phyloP scores from a whole-genome alignment of 768 basidiomycete genomes.

The Crepidotus variabilis region DNA sequence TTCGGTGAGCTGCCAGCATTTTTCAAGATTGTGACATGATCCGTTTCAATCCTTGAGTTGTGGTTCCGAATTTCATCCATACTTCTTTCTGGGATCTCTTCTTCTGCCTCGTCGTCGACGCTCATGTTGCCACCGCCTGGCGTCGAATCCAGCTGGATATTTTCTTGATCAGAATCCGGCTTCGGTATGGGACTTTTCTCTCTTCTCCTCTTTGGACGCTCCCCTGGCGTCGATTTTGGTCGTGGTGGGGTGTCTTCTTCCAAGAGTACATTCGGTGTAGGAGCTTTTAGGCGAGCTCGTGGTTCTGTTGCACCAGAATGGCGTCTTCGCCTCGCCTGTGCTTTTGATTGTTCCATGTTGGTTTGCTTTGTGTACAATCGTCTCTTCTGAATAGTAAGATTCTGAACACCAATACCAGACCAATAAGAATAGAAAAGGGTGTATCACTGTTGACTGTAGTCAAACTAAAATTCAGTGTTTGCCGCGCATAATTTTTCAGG shows the following conservation, averaged over 20 bases:
- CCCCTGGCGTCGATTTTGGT: constrained; percentile 72
- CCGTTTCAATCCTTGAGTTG: neutral
- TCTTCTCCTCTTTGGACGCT: constrained; percentile 48
- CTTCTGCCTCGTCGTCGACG: constrained; percentile 11
- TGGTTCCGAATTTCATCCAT: too few species aligned
- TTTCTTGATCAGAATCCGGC: constrained; percentile 30
- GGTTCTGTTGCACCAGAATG: constrained; percentile 56
- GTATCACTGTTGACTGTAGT: too few species aligned
- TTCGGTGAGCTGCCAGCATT: neutral
- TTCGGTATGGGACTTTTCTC: constrained; percentile 38
- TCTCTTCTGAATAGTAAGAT: neutral
- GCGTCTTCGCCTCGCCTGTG: constrained; percentile 52
- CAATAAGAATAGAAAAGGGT: too few species aligned
- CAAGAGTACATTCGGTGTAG: constrained; percentile 10
- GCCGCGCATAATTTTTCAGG: too few species aligned
- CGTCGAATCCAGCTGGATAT: constrained; percentile 7
- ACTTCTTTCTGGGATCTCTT: constrained; percentile 10
- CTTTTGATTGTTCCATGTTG: constrained; percentile 23
- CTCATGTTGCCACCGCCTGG: constrained; percentile 10
- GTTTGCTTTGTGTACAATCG: too few species aligned
- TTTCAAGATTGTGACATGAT: neutral
- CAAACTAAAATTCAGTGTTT: too few species aligned
- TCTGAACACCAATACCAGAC: too few species aligned
- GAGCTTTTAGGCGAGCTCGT: constrained; percentile 21
- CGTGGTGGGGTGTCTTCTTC: constrained; percentile 50